Conservation (phyloP, 1,284 basidiomycete species). For the Ceratobasidium theobromae region DNA sequence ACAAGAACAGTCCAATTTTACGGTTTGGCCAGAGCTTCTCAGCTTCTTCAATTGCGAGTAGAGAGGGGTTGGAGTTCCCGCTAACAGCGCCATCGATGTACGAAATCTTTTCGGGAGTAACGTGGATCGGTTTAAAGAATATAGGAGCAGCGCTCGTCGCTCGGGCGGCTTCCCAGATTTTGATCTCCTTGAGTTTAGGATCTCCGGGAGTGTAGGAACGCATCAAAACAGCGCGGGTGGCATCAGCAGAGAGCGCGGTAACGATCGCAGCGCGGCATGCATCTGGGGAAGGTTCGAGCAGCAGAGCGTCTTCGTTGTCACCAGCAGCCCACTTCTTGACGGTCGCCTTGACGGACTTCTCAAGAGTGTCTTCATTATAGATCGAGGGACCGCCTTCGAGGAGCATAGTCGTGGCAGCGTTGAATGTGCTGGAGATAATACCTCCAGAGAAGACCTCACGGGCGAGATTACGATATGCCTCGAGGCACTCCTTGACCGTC, state of each 20-base stretch:
- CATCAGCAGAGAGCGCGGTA: background rate
- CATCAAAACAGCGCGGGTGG: background rate
- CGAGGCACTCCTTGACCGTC: constrained; percentile 38
- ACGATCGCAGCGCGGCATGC: constrained; percentile 5
- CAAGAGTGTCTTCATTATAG: background rate
- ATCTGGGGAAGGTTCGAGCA: background rate
- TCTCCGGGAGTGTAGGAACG: constrained; percentile 9
- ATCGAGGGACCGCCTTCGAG: background rate
- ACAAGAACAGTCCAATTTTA: constrained; percentile 9
- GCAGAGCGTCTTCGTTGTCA: background rate
- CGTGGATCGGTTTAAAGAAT: background rate
- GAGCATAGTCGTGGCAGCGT: background rate
- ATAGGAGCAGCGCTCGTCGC: constrained; percentile 9
- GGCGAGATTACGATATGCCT: constrained; percentile 19
- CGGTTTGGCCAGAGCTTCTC: constrained; percentile 4
- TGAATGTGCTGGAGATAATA: background rate
- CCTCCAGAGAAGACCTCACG: constrained; percentile 22
- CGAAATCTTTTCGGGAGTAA: background rate
- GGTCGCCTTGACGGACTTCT: background rate
- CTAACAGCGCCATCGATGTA: constrained; percentile 12
- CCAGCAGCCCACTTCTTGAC: background rate
- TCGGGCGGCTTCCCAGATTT: constrained; percentile 20
- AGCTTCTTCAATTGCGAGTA: constrained; percentile 2
- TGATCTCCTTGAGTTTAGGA: background rate
- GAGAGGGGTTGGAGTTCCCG: constrained; percentile 7